A percentile compares a stretch with the other conserved stretches of the same genome.
Conservation (phyloP, 352 stramenopile species). For the Phytophthora nicotianae region DNA sequence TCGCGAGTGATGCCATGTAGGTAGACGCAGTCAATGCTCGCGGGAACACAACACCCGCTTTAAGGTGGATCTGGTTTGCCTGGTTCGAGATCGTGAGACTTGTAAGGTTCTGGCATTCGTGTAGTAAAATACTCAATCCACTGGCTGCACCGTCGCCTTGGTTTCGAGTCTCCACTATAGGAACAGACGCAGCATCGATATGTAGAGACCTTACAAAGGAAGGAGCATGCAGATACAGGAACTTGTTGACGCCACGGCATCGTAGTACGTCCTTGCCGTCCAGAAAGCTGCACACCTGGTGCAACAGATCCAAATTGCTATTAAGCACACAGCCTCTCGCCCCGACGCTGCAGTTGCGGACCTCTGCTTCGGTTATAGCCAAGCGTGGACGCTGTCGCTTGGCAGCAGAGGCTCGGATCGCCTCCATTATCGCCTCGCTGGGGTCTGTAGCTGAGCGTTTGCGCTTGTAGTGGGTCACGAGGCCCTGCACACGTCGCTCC, state of each 20-base stretch:
- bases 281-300: slow-evolving; percentile 61
- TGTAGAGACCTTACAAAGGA: slow-evolving; percentile 51
- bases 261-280: slow-evolving; percentile 54
- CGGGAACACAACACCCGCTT: slow-evolving; percentile 46
- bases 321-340: slow-evolving; percentile 44
- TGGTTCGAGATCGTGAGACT: slow-evolving; percentile 59
- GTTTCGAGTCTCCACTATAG: slow-evolving; percentile 13
- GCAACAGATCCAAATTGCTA: slow-evolving; percentile 61
- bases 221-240: slow-evolving; percentile 51
- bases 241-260: slow-evolving; percentile 52
- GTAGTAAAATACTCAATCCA: slow-evolving; percentile 35
- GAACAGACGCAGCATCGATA: slow-evolving; percentile 35
- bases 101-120: slow-evolving; percentile 47
- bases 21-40: slow-evolving; percentile 28
- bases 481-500: slow-evolving; percentile 70
- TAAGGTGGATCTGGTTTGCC: slow-evolving; percentile 41
- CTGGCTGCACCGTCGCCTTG: slow-evolving; percentile 13
- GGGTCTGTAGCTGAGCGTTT: slow-evolving; percentile 27
- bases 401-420: slow-evolving; percentile 15
- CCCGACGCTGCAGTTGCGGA: slow-evolving; percentile 15
- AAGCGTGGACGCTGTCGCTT: slow-evolving; percentile 23
- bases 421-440: slow-evolving; percentile 17
- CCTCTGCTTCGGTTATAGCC: slow-evolving; percentile 22
- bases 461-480: slow-evolving; percentile 71
- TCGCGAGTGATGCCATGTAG: slow-evolving; percentile 25